Base-by-base conservation (phyloP, 169 alveolate genomes). In the Ichthyophthirius multifiliis region DNA sequence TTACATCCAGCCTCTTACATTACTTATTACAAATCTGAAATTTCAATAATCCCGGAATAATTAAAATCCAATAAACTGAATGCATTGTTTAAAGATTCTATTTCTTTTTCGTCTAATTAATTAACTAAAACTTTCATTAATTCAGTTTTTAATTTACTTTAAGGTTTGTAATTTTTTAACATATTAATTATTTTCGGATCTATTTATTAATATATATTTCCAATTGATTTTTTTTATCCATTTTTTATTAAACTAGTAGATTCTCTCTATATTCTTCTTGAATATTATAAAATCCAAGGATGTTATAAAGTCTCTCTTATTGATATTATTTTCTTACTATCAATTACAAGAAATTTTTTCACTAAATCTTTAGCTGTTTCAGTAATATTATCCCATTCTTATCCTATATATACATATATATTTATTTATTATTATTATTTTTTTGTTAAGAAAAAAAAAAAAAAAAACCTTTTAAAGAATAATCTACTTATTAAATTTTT, bases 331-430 rank as follows among this genome's bases (percentile, higher is more conserved):
- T 85, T 43, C 12, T 63, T 74, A 12, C 81, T 65, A 46, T 85
- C 82, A 1, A 46, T 18, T 15, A 45, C 75, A 13, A 89, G 65
- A 46, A 82, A n/a, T 45, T 71, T 74, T 23, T 46, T 27, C 37
- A 91, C 83, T 43, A 91, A 81, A 83, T 86, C 88, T 48, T 87
- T 85, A 1, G 93, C 95, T 48, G 76, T 75, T 20, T 76, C 75
- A 35, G 91, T 77, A 9, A 91, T 75, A 64, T 63, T 67, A 27
- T 73, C 63, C 84, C 92, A 82, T 31, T 65, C 83, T n/a, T 39
- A 34, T 15, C 84, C 82, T 41, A 73, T 55, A 2, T 15, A 10
- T 55, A n/a, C n/a, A n/a, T n/a, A n/a, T n/a, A n/a, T n/a, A n/a
- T n/a, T n/a, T n/a, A n/a, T n/a, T n/a, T n/a, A n/a, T n/a, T n/a